These are phyloP conservation scores for Nannochloropsis granulata DNA, from an alignment of 108 stramenopile species.

Conservation along the genomic window DNA sequence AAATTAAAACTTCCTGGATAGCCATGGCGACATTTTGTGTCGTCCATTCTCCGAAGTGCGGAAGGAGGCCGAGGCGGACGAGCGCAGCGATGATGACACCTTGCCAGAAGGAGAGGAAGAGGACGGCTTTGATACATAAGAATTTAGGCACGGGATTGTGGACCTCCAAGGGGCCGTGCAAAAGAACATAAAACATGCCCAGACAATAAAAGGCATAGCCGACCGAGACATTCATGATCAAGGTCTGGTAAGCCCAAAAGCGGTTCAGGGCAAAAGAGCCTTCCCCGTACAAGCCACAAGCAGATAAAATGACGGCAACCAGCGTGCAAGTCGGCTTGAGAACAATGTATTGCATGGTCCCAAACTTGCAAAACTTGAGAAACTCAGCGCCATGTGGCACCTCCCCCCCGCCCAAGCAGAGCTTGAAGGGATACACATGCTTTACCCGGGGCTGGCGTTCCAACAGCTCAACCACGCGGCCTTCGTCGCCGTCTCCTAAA, in stretches of 20 bases:
- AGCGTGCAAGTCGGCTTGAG: constrained; percentile 28
- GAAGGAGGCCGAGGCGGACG: background rate
- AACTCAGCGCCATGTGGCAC: constrained; percentile 26
- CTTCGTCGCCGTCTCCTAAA: constrained; percentile 35
- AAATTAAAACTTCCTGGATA: constrained; percentile 36
- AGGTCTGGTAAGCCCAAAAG: constrained; percentile 25
- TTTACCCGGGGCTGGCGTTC: constrained; percentile 9
- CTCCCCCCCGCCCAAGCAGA: constrained; percentile 19
- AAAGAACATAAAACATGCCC: constrained; percentile 29
- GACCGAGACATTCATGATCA: constrained; percentile 27
- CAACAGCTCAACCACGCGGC: constrained; percentile 24
- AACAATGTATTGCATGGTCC: constrained; percentile 36
- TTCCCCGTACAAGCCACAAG: constrained; percentile 24
- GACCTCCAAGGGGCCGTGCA: constrained; percentile 27
- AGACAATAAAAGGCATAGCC: constrained; percentile 35
- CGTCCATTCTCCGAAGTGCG: constrained; percentile 2
- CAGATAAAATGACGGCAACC: constrained; percentile 10
- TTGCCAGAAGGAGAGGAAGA: constrained; percentile 43
- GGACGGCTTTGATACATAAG: constrained; percentile 43
- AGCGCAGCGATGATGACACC: background rate
- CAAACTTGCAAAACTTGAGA: constrained; percentile 29
- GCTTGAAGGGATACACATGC: constrained; percentile 26
- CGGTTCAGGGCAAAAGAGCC: constrained; percentile 15
- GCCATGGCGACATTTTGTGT: constrained; percentile 24
- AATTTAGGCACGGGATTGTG: constrained; percentile 41